A percentile compares a stretch with the other conserved stretches of the same genome.
These are phyloP conservation scores for Chaetomiaceae sp. DNA, from an alignment of 2,329 filamentous ascomycete genomes.

Conservation along the genomic window DNA sequence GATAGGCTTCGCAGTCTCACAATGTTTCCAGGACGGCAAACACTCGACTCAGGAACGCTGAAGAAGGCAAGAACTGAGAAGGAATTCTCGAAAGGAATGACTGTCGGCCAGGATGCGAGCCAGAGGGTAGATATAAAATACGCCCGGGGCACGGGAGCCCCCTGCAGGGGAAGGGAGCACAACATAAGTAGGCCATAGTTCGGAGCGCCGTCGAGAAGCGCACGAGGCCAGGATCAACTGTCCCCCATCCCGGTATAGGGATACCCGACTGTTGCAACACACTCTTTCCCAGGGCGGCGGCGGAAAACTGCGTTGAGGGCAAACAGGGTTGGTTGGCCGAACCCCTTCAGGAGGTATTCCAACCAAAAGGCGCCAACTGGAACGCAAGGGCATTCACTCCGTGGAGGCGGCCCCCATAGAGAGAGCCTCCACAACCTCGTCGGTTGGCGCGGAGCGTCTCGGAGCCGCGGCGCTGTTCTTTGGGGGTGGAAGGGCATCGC, in stretches of 20 bases:
- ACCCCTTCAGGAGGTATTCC: constrained; percentile 5
- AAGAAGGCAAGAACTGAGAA: constrained; percentile 10
- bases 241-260: constrained; percentile 14
- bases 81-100: constrained; percentile 24
- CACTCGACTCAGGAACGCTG: constrained; percentile 14
- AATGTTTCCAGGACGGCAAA: constrained; percentile 8
- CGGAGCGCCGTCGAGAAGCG: constrained; percentile 7
- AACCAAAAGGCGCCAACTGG: constrained; percentile 20
- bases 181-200: constrained; percentile 16
- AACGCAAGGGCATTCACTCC: constrained; percentile 23
- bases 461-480: constrained; percentile 10
- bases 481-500: constrained; percentile 11
- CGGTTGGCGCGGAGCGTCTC: constrained; percentile 14
- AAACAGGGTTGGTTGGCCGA: constrained; percentile 15
- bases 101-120: constrained; percentile 21
- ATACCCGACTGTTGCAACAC: constrained; percentile 14
- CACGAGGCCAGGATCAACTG: constrained; percentile 13
- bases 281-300: constrained; percentile 14
- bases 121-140: constrained; percentile 24
- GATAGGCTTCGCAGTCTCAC: constrained; percentile 7
- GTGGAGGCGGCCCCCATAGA: constrained; percentile 1
- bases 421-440: constrained; percentile 7
- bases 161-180: constrained; percentile 15
- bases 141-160: constrained; percentile 8
- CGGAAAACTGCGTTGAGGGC: neutral